A percentile compares a stretch with the other conserved stretches of the same genome.
phyloP scores from a whole-genome alignment of 2,329 filamentous ascomycete species.

The Chrysosporium keratinophilum region DNA sequence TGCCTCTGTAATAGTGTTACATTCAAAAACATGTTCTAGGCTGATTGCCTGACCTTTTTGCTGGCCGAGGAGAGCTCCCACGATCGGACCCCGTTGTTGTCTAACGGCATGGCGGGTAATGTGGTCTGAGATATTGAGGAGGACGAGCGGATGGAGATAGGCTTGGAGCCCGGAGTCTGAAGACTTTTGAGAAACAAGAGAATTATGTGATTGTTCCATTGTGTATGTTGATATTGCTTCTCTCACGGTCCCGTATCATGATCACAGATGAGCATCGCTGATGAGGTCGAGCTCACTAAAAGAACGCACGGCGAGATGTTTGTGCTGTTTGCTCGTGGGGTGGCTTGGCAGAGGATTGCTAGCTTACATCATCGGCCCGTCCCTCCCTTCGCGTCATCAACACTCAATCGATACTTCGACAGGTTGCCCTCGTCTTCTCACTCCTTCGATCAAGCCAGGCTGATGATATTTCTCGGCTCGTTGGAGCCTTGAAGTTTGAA shows the following conservation, averaged over 20 bases:
- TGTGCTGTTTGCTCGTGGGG: constrained; percentile 17
- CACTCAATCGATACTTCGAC: not conserved
- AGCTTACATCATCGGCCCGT: not conserved
- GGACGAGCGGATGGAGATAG: constrained; percentile 82
- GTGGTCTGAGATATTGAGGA: constrained; percentile 94
- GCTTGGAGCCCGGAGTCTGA: constrained; percentile 67
- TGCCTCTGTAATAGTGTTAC: constrained; percentile 44
- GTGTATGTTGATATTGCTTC: not conserved
- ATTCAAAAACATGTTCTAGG: constrained; percentile 87
- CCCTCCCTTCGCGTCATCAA: constrained; percentile 1
- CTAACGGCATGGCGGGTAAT: constrained; percentile 83
- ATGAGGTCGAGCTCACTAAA: not conserved
- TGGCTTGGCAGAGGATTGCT: not conserved
- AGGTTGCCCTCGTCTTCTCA: not conserved
- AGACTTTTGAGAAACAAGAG: constrained; percentile 56
- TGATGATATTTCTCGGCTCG: not conserved
- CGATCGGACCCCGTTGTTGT: constrained; percentile 61
- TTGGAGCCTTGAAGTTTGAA: not conserved
- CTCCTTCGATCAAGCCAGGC: not conserved
- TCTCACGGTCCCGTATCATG: not conserved
- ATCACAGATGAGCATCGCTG: not conserved
- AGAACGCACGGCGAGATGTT: not conserved
- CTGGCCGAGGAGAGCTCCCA: constrained; percentile 81
- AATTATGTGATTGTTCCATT: constrained; percentile 46
- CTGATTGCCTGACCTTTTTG: constrained; percentile 85